Evolutionary conservation across 225 moss, liverwort and hornwort genomes (phyloP).

Genomic region (Bryum argenteum): DNA sequence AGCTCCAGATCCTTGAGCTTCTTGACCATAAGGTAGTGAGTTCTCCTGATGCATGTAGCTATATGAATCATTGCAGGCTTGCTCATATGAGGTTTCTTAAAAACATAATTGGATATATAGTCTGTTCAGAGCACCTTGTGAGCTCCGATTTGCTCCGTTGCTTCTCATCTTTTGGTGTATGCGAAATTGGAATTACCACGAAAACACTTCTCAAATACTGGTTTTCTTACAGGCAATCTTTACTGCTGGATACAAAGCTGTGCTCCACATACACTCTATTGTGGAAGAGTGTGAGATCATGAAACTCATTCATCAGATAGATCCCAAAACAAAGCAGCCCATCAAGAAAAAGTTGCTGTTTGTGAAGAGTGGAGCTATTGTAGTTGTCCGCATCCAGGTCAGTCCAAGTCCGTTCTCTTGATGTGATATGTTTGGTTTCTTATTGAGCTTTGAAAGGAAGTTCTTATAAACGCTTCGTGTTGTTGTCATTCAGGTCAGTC

Average conservation of each 20-base stretch:
- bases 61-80: not conserved
- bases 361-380: slow-evolving; percentile 84
- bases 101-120: not conserved
- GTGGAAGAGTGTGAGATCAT: slow-evolving; percentile 96
- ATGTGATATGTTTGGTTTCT: not conserved
- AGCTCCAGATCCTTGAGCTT: slow-evolving; percentile 91
- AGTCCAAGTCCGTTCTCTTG: not conserved
- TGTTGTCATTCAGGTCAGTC: slow-evolving; percentile 59
- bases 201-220: not conserved
- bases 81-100: not conserved
- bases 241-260: slow-evolving; percentile 91
- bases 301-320: slow-evolving; percentile 73
- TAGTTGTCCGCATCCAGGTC: slow-evolving; percentile 86
- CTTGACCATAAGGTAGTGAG: slow-evolving; percentile 81
- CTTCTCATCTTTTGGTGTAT: not conserved
- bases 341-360: slow-evolving; percentile 76
- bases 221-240: slow-evolving; percentile 69
- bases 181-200: not conserved
- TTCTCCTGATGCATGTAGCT: not conserved
- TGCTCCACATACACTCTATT: slow-evolving; percentile 83
- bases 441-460: not conserved
- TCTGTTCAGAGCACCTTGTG: not conserved
- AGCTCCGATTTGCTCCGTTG: not conserved
- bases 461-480: not conserved
- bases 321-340: slow-evolving; percentile 82